Evolutionary conservation across 2,329 filamentous ascomycete genomes (phyloP), one percentile per base, ranked within the genome.

Genomic region (Aspergillus quadrilineatus): DNA sequence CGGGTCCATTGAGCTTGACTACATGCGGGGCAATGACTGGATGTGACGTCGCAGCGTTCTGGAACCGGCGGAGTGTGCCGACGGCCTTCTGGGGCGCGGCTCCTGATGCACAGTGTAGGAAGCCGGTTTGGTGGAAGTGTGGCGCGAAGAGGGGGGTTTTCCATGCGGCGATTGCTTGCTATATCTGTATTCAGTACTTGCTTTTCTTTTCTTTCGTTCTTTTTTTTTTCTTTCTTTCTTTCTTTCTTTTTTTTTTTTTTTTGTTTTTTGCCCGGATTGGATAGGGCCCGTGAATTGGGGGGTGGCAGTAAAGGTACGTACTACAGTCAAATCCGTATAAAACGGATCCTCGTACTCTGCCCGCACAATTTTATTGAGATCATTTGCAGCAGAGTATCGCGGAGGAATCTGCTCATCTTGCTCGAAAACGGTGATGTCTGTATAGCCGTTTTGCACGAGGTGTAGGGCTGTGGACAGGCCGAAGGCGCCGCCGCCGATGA

Each of bases 351-450:
- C 80, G 56, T 85, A 85, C 60, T 85, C 82, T 4, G 79, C 81
- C 2, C 83, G 77, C 36, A 86, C 74, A 54, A 86, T 85, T 67
- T 86, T 86, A 66, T 86, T 86, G 28, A 86, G 65, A 60, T 86
- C 82, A 57, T 84, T 83, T 17, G 78, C 83, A 0, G 82, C 84
- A 0, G 84, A 85, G 63, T 69, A 78, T 4, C 71, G 69, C 1
- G 80, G 79, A 0, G 82, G 82, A 2, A 80, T 76, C 8, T 72
- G 68, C 8, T 70, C 66, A 39, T 74, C 74, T 52, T 68, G 68
- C 52, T 83, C 80, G 12, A 80, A 73, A 6, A 83, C 75, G 4
- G 78, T 79, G 47, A 82, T 74, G 54, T 80, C 68, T 0, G 64
- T 75, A 58, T 78, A 80, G 0, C 79, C 79, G 0, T 73, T 66